Evolutionary conservation across 2,329 filamentous ascomycete species (phyloP).

Genomic region (Cercospora sesami): DNA sequence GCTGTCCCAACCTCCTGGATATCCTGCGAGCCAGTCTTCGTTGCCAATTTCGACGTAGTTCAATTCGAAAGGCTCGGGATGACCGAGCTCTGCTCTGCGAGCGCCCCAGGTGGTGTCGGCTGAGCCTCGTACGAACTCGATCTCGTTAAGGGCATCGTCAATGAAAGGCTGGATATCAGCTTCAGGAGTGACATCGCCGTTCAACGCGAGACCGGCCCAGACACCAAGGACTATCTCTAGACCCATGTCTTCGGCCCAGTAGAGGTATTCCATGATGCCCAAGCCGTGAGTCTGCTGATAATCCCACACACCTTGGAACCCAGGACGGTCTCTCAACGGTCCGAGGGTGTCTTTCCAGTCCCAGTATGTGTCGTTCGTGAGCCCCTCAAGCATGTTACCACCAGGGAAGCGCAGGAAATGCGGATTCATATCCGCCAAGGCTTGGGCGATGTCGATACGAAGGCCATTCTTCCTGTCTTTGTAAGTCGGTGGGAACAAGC

Average conservation of each 20-base stretch:
- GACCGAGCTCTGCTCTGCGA: slow-evolving; percentile 59
- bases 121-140: slow-evolving; percentile 63
- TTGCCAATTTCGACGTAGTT: slow-evolving; percentile 63
- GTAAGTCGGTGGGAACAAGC: slow-evolving; percentile 57
- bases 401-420: slow-evolving; percentile 64
- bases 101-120: slow-evolving; percentile 57
- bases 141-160: slow-evolving; percentile 61
- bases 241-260: slow-evolving; percentile 55
- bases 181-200: slow-evolving; percentile 50
- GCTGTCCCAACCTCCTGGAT: slow-evolving; percentile 37
- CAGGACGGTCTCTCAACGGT: slow-evolving; percentile 55
- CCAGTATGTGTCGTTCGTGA: slow-evolving; percentile 42
- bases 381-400: slow-evolving; percentile 56
- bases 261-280: slow-evolving; percentile 63
- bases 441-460: slow-evolving; percentile 52
- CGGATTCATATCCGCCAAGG: slow-evolving; percentile 35
- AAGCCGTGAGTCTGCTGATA: slow-evolving; percentile 65
- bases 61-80: slow-evolving; percentile 61
- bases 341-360: slow-evolving; percentile 57
- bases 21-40: slow-evolving; percentile 60
- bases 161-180: slow-evolving; percentile 52
- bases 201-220: slow-evolving; percentile 58
- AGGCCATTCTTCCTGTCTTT: slow-evolving; percentile 55
- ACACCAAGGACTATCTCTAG: slow-evolving; percentile 53
- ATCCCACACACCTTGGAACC: slow-evolving; percentile 57